Conservation (phyloP, 2,329 filamentous ascomycete genomes). For the Colletotrichum sp. region DNA sequence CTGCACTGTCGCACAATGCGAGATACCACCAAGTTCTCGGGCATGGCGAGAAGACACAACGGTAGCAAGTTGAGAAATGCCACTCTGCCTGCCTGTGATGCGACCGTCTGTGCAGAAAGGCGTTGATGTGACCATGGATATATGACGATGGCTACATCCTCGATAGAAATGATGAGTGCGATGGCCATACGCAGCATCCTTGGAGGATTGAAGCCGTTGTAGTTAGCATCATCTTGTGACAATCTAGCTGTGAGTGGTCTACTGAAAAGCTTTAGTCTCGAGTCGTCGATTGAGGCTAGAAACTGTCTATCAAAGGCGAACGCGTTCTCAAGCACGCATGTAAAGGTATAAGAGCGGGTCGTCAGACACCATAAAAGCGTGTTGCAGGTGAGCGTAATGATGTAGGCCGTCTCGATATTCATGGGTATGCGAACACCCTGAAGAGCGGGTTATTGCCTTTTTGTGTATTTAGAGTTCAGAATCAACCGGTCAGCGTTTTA, state of each 20-base stretch:
- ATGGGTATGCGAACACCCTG: no score
- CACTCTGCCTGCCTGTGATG: neutral
- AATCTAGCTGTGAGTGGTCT: neutral
- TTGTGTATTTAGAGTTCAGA: neutral
- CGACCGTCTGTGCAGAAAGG: neutral
- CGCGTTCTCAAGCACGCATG: neutral
- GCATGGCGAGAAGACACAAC: neutral
- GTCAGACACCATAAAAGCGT: neutral
- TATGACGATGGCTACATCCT: neutral
- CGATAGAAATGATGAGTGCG: neutral
- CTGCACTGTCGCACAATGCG: neutral
- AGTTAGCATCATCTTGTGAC: neutral
- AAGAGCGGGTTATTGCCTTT: neutral
- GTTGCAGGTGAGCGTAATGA: no score
- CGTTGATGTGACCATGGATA: neutral
- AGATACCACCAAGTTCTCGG: neutral
- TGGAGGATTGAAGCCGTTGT: neutral
- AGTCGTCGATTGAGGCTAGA: neutral
- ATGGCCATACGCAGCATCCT: neutral
- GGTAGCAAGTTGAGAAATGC: neutral
- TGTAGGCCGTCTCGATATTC: no score
- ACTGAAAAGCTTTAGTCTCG: neutral
- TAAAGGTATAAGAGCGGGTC: neutral
- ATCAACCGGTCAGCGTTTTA: no score
- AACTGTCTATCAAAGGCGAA: neutral